Conservation (phyloP, 169 alveolate genomes). For the Pseudocohnilembus persalinus region DNA sequence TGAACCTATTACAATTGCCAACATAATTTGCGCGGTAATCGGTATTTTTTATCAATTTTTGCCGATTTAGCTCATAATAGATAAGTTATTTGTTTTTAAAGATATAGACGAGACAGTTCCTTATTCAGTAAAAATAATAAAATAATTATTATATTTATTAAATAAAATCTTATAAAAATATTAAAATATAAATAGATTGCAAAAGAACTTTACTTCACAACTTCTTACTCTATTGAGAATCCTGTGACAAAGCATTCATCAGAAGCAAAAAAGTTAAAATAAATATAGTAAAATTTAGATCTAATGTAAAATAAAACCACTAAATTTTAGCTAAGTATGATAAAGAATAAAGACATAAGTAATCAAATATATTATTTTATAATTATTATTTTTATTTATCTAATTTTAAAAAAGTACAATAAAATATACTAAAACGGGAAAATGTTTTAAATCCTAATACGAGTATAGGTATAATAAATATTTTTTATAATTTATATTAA, state of each 20-base stretch:
- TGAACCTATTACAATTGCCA: neutral
- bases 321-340: no score
- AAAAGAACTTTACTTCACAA: neutral
- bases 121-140: neutral
- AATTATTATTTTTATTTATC: no score
- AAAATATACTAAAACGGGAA: no score
- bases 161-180: no score
- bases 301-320: no score
- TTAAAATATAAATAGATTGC: neutral
- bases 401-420: no score
- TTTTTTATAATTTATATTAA: no score
- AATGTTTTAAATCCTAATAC: no score
- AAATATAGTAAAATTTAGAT: neutral
- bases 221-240: neutral
- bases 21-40: neutral
- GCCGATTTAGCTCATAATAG: constrained; percentile 3
- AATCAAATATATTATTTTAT: no score
- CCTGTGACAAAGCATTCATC: neutral
- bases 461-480: no score
- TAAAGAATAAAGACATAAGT: no score
- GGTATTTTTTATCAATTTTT: neutral
- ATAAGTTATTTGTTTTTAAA: constrained; percentile 8
- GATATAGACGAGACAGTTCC: neutral
- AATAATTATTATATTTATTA: no score
- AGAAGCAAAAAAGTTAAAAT: neutral